Percentiles rank a stretch among this genome's conserved stretches.
These are phyloP conservation scores for Gynochthodes officinalis DNA, from an alignment of 257 asterid genomes.

Conservation along the genomic window DNA sequence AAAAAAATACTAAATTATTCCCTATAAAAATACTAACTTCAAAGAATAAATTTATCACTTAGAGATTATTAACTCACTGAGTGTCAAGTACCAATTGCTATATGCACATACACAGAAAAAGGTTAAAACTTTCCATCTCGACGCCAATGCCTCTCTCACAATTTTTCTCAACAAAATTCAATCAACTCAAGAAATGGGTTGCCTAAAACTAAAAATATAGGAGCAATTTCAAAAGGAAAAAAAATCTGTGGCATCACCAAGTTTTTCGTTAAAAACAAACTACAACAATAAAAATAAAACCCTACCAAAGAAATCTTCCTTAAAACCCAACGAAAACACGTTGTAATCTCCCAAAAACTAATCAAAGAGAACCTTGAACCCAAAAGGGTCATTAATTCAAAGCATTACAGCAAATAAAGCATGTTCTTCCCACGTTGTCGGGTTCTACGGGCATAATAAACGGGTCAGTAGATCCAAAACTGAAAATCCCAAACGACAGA, in stretches of 20 bases:
- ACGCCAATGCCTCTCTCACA: neutral
- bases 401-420: neutral
- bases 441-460: neutral
- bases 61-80: slow-evolving; percentile 3
- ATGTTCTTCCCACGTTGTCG: neutral
- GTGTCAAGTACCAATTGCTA: neutral
- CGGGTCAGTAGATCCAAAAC: neutral
- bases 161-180: neutral
- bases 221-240: too few species aligned
- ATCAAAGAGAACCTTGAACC: neutral
- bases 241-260: neutral
- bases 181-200: neutral
- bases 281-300: neutral
- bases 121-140: neutral
- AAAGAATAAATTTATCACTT: neutral
- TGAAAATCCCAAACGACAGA: neutral
- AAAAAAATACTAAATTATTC: too few species aligned
- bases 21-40: neutral
- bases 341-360: neutral
- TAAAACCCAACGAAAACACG: neutral
- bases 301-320: neutral
- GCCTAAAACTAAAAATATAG: neutral
- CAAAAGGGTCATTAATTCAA: neutral
- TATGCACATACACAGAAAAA: neutral
- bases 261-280: neutral